A percentile compares a stretch with the other conserved stretches of the same genome.
phyloP scores from a whole-genome alignment of 805 yeast species.

The Naumovozyma castellii region DNA sequence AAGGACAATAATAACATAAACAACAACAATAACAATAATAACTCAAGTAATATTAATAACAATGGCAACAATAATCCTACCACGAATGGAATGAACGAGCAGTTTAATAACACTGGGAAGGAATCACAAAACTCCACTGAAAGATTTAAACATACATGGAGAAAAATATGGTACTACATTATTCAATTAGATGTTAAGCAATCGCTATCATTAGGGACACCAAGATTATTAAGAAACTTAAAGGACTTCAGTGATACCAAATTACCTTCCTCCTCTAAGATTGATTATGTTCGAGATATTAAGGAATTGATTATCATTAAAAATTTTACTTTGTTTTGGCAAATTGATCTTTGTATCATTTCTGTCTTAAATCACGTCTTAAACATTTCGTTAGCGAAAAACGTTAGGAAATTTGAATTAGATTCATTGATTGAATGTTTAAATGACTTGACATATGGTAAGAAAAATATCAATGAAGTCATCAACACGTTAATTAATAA shows the following conservation, averaged over 20 bases:
- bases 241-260: constrained; percentile 36
- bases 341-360: constrained; percentile 36
- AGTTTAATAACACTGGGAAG: constrained; percentile 2
- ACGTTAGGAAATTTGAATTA: constrained; percentile 35
- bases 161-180: constrained; percentile 50
- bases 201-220: constrained; percentile 35
- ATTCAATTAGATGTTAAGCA: constrained; percentile 36
- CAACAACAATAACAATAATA: constrained; percentile 3
- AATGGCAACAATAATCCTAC: too few relatives aligned
- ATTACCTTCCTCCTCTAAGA: constrained; percentile 33
- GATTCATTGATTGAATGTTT: constrained; percentile 31
- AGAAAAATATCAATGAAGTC: constrained; percentile 22
- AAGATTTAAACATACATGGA: constrained; percentile 39
- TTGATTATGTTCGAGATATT: constrained; percentile 30
- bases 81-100: not conserved
- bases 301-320: constrained; percentile 41
- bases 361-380: constrained; percentile 27
- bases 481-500: constrained; percentile 21
- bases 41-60: constrained; percentile 3
- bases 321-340: constrained; percentile 38
- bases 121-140: constrained; percentile 24
- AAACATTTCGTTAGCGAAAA: constrained; percentile 30
- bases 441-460: constrained; percentile 29
- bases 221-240: constrained; percentile 31
- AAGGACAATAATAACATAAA: constrained; percentile 1